Evolutionary conservation across 305 asterid species (phyloP).

Genomic region (Rubia peregrina): DNA sequence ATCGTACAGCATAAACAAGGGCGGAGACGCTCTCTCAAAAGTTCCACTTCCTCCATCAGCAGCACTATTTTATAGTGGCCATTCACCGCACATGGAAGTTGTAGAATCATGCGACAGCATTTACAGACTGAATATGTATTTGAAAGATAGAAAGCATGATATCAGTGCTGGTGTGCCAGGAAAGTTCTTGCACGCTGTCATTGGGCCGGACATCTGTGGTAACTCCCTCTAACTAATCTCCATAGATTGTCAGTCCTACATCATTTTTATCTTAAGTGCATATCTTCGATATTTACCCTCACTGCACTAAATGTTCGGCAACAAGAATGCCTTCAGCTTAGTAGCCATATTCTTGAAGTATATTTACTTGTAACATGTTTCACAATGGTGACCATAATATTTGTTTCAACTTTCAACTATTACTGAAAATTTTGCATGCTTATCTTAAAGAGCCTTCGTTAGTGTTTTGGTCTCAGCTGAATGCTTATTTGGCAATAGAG

Average conservation of each 20-base stretch:
- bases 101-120: slow-evolving; percentile 51
- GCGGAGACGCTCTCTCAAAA: slow-evolving; percentile 29
- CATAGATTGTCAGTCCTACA: not conserved
- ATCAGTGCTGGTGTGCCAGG: slow-evolving; percentile 71
- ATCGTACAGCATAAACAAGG: slow-evolving; percentile 36
- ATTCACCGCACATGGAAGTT: slow-evolving; percentile 48
- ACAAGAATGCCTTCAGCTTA: not conserved
- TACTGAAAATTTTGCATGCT: not conserved
- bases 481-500: not conserved
- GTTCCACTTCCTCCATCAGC: slow-evolving; percentile 73
- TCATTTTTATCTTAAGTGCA: not conserved
- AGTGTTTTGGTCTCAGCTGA: not conserved
- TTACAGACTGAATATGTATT: slow-evolving; percentile 48
- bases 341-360: not conserved
- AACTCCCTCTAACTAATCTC: slow-evolving; percentile 16
- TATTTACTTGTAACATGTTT: not conserved
- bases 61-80: slow-evolving; percentile 55
- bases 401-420: not conserved
- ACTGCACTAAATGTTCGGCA: not conserved
- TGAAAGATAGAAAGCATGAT: slow-evolving; percentile 48
- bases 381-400: not conserved
- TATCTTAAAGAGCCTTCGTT: not conserved
- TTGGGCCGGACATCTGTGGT: slow-evolving; percentile 63
- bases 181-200: slow-evolving; percentile 65
- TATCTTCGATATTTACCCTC: not conserved